These are phyloP conservation scores for Naegleria gruberi DNA, from an alignment of 208 protist species.

Conservation along the genomic window DNA sequence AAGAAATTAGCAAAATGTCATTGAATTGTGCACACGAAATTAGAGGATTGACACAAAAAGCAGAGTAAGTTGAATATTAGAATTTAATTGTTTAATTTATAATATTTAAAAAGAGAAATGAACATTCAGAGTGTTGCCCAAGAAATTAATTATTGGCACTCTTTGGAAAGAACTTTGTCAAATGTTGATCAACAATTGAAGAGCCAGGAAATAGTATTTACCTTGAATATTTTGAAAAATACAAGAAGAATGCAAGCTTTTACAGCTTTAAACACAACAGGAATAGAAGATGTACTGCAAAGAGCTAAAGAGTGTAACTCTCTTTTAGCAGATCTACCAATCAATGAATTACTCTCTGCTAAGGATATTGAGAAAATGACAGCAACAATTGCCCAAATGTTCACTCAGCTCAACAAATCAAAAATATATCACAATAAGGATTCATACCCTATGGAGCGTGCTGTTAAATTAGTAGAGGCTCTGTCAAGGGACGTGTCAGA, in stretches of 20 bases:
- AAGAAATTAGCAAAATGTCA: not conserved
- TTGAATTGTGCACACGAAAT: not conserved
- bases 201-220: not conserved
- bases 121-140: not conserved
- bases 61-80: not conserved
- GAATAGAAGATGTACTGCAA: not conserved
- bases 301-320: constrained; percentile 26
- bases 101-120: not conserved
- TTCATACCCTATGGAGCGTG: not conserved
- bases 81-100: not conserved
- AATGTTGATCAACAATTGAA: not conserved
- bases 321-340: constrained; percentile 63
- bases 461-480: constrained; percentile 35
- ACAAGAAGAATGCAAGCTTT: not conserved
- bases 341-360: constrained; percentile 50
- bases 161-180: constrained; percentile 4
- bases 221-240: not conserved
- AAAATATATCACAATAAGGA: not conserved
- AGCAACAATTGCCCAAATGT: constrained; percentile 45
- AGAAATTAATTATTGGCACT: constrained; percentile 22
- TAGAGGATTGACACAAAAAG: not conserved
- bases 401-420: constrained; percentile 36
- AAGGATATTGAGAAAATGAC: constrained; percentile 43
- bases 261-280: not conserved
- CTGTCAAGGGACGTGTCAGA: constrained; percentile 46